These are phyloP conservation scores for Citrullus colocynthis DNA, from an alignment of 306 rosid species.

Conservation along the genomic window DNA sequence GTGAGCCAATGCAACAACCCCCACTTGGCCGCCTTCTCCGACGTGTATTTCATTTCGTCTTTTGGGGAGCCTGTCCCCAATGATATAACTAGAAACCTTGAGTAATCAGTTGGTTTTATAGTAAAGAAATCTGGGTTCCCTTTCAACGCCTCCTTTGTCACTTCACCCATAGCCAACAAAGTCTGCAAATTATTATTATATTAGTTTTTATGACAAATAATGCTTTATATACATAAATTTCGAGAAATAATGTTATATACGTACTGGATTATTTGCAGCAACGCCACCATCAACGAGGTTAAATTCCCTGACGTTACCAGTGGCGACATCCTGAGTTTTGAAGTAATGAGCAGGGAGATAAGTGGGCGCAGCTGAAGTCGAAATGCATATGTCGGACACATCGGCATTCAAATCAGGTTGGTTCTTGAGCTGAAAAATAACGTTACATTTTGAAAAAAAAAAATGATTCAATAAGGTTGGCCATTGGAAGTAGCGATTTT, in stretches of 20 bases:
- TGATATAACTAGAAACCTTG: conserved; percentile 34
- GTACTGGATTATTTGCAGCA: conserved; percentile 65
- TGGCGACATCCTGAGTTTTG: conserved; percentile 12
- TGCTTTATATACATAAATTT: background rate
- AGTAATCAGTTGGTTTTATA: conserved; percentile 20
- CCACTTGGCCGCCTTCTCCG: conserved; percentile 37
- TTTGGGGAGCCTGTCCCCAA: conserved; percentile 49
- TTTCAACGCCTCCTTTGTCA: conserved; percentile 23
- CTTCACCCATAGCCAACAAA: conserved; percentile 36
- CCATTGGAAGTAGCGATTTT: too few relatives aligned
- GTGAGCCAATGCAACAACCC: conserved; percentile 43
- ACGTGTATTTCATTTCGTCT: conserved; percentile 24
- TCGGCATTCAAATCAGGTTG: conserved; percentile 17
- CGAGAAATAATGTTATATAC: too few relatives aligned
- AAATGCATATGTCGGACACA: conserved; percentile 45
- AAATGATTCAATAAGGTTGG: too few relatives aligned
- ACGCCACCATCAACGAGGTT: conserved; percentile 59
- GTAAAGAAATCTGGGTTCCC: conserved; percentile 16
- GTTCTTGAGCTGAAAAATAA: conserved; percentile 17
- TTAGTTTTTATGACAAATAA: too few relatives aligned
- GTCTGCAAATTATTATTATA: conserved; percentile 16
- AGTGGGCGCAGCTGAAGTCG: conserved; percentile 78
- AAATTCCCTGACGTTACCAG: conserved; percentile 19
- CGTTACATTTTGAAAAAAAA: too few relatives aligned
- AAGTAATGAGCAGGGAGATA: conserved; percentile 56